These are phyloP conservation scores for Rhynchospora tenuis DNA, from an alignment of 176 grass and related monocot genomes.

Conservation along the genomic window DNA sequence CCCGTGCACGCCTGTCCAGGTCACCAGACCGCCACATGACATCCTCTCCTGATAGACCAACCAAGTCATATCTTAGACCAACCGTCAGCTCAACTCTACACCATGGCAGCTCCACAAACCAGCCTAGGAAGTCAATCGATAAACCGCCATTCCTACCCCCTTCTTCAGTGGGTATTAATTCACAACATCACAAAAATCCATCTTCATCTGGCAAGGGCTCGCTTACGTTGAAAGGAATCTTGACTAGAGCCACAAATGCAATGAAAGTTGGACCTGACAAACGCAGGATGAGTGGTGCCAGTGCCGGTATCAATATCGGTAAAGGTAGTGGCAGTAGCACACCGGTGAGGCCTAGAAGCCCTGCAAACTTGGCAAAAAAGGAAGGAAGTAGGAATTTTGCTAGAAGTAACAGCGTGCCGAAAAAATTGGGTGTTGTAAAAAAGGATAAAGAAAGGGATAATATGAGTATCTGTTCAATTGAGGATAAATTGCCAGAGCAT, in stretches of 20 bases:
- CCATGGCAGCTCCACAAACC: not conserved
- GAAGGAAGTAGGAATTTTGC: slow-evolving; percentile 17
- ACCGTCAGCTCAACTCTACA: slow-evolving; percentile 25
- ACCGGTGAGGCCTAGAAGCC: slow-evolving; percentile 20
- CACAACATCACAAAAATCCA: slow-evolving; percentile 7
- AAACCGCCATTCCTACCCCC: slow-evolving; percentile 27
- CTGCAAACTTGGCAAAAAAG: not conserved
- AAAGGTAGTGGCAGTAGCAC: slow-evolving; percentile 16
- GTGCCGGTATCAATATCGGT: not conserved
- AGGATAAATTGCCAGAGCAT: slow-evolving; percentile 11
- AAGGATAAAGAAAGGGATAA: slow-evolving; percentile 8
- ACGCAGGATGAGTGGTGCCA: not conserved
- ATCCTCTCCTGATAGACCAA: not conserved
- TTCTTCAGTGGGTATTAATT: slow-evolving; percentile 15
- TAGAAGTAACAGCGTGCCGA: slow-evolving; percentile 21
- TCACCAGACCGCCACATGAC: slow-evolving; percentile 6
- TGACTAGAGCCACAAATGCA: slow-evolving; percentile 14
- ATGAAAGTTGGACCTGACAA: not conserved
- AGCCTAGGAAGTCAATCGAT: slow-evolving; percentile 29
- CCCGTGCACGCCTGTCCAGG: slow-evolving; percentile 11
- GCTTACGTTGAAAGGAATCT: slow-evolving; percentile 17
- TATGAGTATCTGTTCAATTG: slow-evolving; percentile 5
- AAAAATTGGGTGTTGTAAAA: not conserved
- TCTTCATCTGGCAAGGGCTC: slow-evolving; percentile 8
- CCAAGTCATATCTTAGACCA: slow-evolving; percentile 30